A percentile compares a stretch with the other conserved stretches of the same genome.
phyloP scores from a whole-genome alignment of 768 basidiomycete genomes.

The Mycena galopus region DNA sequence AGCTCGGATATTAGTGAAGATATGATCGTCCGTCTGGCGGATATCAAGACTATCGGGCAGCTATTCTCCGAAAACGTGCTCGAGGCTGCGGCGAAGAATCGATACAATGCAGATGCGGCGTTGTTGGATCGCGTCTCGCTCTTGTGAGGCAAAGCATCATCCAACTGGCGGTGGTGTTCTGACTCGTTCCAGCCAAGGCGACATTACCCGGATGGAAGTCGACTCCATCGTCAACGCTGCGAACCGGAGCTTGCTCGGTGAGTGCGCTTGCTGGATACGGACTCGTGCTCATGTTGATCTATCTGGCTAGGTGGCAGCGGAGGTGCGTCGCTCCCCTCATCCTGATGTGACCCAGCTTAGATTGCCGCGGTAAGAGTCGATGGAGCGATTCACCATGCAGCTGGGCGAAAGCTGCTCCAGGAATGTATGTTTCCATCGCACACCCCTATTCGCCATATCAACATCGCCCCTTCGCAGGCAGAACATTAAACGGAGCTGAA shows the following conservation, averaged over 20 bases:
- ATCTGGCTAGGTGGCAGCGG: constrained; percentile 77
- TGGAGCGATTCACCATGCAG: constrained; percentile 84
- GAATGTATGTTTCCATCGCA: constrained; percentile 70
- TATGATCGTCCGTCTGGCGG: constrained; percentile 52
- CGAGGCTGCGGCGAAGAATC: constrained; percentile 44
- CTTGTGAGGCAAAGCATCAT: constrained; percentile 60
- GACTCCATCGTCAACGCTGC: constrained; percentile 90
- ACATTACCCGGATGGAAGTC: constrained; percentile 79
- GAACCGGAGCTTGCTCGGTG: constrained; percentile 78
- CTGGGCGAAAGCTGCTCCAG: constrained; percentile 71
- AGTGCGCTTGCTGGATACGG: constrained; percentile 33
- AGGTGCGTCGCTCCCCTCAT: constrained; percentile 58
- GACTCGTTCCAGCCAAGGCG: constrained; percentile 69
- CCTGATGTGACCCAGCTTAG: constrained; percentile 5
- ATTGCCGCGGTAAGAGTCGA: constrained; percentile 64
- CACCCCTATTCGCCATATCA: neutral
- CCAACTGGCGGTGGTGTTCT: constrained; percentile 5
- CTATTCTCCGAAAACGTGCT: constrained; percentile 63
- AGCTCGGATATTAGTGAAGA: constrained; percentile 32
- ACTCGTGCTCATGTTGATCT: neutral
- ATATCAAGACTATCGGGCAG: constrained; percentile 69
- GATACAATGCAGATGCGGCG: constrained; percentile 51
- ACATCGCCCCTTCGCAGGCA: constrained; percentile 57
- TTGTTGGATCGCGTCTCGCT: constrained; percentile 75
- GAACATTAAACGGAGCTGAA: constrained; percentile 72